Base-by-base conservation (phyloP, 768 basidiomycete species). In the Auriculariales sp. region DNA sequence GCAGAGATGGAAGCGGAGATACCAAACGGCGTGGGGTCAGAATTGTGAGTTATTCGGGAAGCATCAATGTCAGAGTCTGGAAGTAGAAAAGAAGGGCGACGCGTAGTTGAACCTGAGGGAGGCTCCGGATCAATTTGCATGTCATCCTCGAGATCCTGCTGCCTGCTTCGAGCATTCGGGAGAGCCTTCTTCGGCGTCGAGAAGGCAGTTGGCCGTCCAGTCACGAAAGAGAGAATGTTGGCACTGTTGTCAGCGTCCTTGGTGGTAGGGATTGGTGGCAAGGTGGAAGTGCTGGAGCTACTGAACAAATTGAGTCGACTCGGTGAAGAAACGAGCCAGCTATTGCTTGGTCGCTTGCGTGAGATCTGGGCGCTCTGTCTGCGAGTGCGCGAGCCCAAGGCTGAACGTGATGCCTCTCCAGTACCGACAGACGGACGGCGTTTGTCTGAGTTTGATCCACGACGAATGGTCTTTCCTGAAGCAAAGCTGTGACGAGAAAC, bases 1-100 rank as follows among this genome's bases (percentile, higher is more conserved):
- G 49, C 34, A 47, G 47, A 25, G n/a, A 42, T 35, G 27, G 52
- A 33, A 39, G 46, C 45, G n/a, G 52, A 53, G 17, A 53, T 17
- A 19, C 46, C 49, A 27, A 53, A 48, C 29, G 33, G 30, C 33
- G 52, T 10, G n/a, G 46, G 44, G 25, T 4, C 27, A 25, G 29
- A n/a, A 25, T 22, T 15, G 44, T 46, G 34, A 22, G 50, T 19
- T 44, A 17, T 50, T 28, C 28, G 27, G 29, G 39, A 44, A 44
- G 24, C 4, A 24, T 11, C 33, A 15, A 6, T 42, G 7, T 39
- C 29, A 15, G 48, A 28, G 25, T 17, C 3, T 6, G 49, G 17
- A 15, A 12, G 15, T 27, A 14, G n/a, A n/a, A 24, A 29, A 11
- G n/a, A 28, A 22, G 14, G 7, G 31, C 29, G 6, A 11, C 15